Percentiles rank a stretch among this genome's conserved stretches.
Evolutionary conservation across 2,329 filamentous ascomycete genomes (phyloP).

Genomic region (Lanzia echinophila): DNA sequence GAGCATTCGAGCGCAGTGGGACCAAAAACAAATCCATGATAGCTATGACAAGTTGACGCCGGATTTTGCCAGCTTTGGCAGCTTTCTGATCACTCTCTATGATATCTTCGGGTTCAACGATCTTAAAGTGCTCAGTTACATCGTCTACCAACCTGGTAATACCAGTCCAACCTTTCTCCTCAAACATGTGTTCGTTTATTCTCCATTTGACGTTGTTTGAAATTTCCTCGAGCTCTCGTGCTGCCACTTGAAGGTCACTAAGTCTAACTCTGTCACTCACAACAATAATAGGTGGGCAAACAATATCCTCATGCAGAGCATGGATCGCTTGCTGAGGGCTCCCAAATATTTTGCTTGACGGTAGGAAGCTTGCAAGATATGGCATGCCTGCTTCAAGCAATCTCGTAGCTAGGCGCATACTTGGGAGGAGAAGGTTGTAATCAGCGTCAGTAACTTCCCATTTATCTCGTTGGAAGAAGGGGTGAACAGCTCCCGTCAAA

Average conservation of each 20-base stretch:
- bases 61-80: constrained; percentile 3
- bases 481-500: constrained; percentile 11
- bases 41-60: constrained; percentile 19
- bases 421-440: constrained; percentile 19
- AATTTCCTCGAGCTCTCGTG: constrained; percentile 16
- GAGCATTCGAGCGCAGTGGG: constrained; percentile 11
- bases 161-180: constrained; percentile 13
- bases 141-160: constrained; percentile 13
- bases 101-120: neutral
- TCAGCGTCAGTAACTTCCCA: constrained; percentile 19
- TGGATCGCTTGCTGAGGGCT: neutral
- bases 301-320: neutral
- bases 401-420: constrained; percentile 22
- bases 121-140: constrained; percentile 4
- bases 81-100: constrained; percentile 8
- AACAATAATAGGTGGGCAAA: constrained; percentile 1
- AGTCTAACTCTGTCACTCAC: neutral
- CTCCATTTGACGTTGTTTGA: constrained; percentile 20
- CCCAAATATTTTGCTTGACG: constrained; percentile 11
- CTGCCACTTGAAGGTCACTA: constrained; percentile 10
- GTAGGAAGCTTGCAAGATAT: constrained; percentile 22
- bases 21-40: constrained; percentile 21
- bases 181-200: constrained; percentile 17
- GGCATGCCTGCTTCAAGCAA: constrained; percentile 19
- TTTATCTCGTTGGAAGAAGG: constrained; percentile 14